Conservation (phyloP, 1,139 yeast genomes). For the Yamadazyma kanchanaburiensis region DNA sequence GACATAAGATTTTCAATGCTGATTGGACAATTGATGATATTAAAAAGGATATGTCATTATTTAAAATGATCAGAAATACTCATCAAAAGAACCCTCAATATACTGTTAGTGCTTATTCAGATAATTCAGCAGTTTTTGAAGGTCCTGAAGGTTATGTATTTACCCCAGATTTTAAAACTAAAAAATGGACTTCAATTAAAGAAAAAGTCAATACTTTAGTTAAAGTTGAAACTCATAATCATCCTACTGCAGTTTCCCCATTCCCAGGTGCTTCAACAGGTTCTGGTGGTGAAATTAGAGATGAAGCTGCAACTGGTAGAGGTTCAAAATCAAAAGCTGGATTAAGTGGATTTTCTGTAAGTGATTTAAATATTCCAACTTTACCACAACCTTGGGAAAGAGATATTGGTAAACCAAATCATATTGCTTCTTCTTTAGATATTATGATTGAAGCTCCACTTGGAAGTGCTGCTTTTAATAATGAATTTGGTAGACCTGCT, state of each 20-base stretch:
- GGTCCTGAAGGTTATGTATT: slow-evolving; percentile 74
- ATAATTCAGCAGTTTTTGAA: slow-evolving; percentile 96
- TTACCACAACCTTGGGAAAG: slow-evolving; percentile 94
- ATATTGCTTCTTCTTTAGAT: slow-evolving; percentile 88
- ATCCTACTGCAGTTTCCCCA: slow-evolving; percentile 98
- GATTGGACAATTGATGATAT: slow-evolving; percentile 95
- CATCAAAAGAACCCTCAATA: slow-evolving; percentile 75
- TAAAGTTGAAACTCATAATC: slow-evolving; percentile 98
- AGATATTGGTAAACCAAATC: slow-evolving; percentile 81
- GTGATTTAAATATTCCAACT: slow-evolving; percentile 85
- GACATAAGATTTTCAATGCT: slow-evolving; percentile 98
- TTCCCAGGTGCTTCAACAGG: slow-evolving; percentile 99
- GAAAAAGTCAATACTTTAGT: slow-evolving; percentile 87
- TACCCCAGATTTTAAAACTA: slow-evolving; percentile 72
- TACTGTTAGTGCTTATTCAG: slow-evolving; percentile 93
- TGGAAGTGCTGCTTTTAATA: slow-evolving; percentile 97
- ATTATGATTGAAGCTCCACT: slow-evolving; percentile 97
- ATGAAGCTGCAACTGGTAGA: slow-evolving; percentile 99
- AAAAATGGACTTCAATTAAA: slow-evolving; percentile 68
- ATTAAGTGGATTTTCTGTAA: slow-evolving; percentile 86
- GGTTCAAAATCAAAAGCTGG: slow-evolving; percentile 98
- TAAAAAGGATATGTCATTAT: slow-evolving; percentile 68
- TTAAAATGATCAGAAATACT: slow-evolving; percentile 95
- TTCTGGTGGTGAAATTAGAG: slow-evolving; percentile 99
- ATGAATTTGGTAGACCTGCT: slow-evolving; percentile 98